A percentile compares a stretch with the other conserved stretches of the same genome.
Conservation (phyloP, 2,329 filamentous ascomycete species). For the Aspergillus tanneri region DNA sequence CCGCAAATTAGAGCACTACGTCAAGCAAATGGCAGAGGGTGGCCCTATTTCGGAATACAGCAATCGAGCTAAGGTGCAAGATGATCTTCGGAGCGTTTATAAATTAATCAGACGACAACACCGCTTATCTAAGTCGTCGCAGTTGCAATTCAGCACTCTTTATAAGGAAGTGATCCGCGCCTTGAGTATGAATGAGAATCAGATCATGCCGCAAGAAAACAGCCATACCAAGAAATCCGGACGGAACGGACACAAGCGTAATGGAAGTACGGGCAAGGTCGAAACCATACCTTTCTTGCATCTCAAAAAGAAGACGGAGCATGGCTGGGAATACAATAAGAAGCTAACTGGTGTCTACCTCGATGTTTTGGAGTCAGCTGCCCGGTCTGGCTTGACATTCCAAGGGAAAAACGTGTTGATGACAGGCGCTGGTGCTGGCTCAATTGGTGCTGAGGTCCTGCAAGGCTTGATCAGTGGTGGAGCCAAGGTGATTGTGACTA, state of each 20-base stretch:
- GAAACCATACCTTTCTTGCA: constrained; percentile 98
- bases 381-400: constrained; percentile 83
- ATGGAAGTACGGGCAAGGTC: constrained; percentile 70
- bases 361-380: constrained; percentile 85
- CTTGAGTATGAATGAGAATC: constrained; percentile 94
- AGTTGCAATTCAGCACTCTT: constrained; percentile 91
- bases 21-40: constrained; percentile 96
- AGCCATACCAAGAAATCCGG: constrained; percentile 59
- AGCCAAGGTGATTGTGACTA: constrained; percentile 94
- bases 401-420: constrained; percentile 94
- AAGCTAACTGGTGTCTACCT: constrained; percentile 92
- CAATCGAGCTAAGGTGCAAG: constrained; percentile 96
- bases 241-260: constrained; percentile 50
- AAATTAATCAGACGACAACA: constrained; percentile 98
- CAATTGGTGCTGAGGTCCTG: constrained; percentile 94
- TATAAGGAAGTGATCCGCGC: constrained; percentile 94
- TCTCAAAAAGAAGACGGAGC: constrained; percentile 92
- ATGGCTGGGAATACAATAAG: constrained; percentile 99
- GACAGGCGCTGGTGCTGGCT: constrained; percentile 96
- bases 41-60: constrained; percentile 99
- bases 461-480: constrained; percentile 95
- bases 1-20: constrained; percentile 96
- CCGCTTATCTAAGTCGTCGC: constrained; percentile 92
- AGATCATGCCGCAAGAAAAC: constrained; percentile 88
- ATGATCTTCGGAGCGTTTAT: constrained; percentile 90